phyloP scores from a whole-genome alignment of 768 basidiomycete species.

The Termitomyces sp. region DNA sequence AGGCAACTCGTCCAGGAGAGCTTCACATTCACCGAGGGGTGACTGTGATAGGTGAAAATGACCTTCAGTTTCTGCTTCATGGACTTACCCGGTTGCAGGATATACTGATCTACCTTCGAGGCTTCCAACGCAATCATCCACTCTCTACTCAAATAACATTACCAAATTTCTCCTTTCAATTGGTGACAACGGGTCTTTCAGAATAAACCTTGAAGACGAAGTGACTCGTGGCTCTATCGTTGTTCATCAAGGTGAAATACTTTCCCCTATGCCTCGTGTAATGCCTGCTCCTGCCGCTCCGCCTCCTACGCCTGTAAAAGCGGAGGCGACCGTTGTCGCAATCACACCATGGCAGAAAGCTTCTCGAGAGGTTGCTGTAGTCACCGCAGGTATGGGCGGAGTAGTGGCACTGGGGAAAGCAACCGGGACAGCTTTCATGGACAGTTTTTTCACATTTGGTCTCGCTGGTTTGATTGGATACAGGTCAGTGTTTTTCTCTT shows the following conservation, averaged over 20 bases:
- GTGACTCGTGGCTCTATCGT: constrained; percentile 80
- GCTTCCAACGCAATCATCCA: constrained; percentile 84
- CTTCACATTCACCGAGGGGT: constrained; percentile 66
- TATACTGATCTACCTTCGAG: constrained; percentile 86
- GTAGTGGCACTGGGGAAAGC: constrained; percentile 70
- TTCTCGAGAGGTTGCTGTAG: constrained; percentile 63
- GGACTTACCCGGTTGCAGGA: constrained; percentile 32
- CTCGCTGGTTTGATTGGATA: constrained; percentile 84
- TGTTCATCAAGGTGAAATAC: constrained; percentile 57
- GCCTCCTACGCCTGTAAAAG: constrained; percentile 42
- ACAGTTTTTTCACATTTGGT: constrained; percentile 84
- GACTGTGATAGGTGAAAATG: constrained; percentile 64
- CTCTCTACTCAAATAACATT: constrained; percentile 88
- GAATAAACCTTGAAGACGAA: constrained; percentile 74
- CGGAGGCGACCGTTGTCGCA: constrained; percentile 45
- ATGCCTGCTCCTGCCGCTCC: constrained; percentile 57
- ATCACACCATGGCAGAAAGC: constrained; percentile 87
- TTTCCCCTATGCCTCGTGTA: constrained; percentile 65
- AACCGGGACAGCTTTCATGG: constrained; percentile 82
- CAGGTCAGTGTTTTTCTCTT: constrained; percentile 19
- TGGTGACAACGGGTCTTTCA: constrained; percentile 56
- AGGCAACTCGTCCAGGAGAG: constrained; percentile 75
- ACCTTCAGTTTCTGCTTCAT: neutral
- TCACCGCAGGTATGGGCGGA: constrained; percentile 76
- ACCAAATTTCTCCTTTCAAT: constrained; percentile 86